These are phyloP conservation scores for Leccinum fibrillosum DNA, from an alignment of 768 basidiomycete species.

Conservation along the genomic window DNA sequence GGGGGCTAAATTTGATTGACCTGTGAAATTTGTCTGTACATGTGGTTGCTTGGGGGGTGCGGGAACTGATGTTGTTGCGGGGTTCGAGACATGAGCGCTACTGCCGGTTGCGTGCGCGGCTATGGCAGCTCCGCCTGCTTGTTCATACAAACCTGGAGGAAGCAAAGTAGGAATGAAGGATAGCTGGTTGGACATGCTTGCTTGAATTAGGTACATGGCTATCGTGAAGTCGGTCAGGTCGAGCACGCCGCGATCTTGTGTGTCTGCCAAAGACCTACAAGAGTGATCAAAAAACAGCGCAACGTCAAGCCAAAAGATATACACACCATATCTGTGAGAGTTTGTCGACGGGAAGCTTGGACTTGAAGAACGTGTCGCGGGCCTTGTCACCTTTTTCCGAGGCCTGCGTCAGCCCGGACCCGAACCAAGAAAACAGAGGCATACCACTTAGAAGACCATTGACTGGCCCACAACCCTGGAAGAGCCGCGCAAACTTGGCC, in stretches of 20 bases:
- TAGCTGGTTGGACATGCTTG: conserved; percentile 77
- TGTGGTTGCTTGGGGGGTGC: conserved; percentile 62
- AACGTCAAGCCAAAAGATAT: background rate
- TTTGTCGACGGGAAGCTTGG: conserved; percentile 80
- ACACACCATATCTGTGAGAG: conserved; percentile 90
- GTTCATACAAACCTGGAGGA: conserved; percentile 83
- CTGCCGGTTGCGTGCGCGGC: conserved; percentile 56
- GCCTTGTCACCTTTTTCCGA: conserved; percentile 72
- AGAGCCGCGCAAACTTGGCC: conserved; percentile 78
- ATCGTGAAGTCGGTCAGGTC: conserved; percentile 92
- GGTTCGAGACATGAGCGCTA: conserved; percentile 60
- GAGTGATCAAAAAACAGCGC: background rate
- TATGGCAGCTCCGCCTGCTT: conserved; percentile 53
- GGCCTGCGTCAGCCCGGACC: background rate
- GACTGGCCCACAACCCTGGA: conserved; percentile 64
- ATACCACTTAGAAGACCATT: conserved; percentile 78
- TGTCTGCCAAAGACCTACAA: conserved; percentile 89
- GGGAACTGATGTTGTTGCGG: conserved; percentile 39
- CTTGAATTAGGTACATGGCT: conserved; percentile 95
- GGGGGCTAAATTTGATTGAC: conserved; percentile 32
- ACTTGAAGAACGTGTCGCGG: conserved; percentile 87
- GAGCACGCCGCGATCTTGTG: conserved; percentile 83
- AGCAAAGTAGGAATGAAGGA: conserved; percentile 68
- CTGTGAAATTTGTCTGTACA: conserved; percentile 49
- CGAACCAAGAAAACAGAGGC: conserved; percentile 17